phyloP scores from a whole-genome alignment of 345 rosid species.

The Xanthoceras sorbifolium region DNA sequence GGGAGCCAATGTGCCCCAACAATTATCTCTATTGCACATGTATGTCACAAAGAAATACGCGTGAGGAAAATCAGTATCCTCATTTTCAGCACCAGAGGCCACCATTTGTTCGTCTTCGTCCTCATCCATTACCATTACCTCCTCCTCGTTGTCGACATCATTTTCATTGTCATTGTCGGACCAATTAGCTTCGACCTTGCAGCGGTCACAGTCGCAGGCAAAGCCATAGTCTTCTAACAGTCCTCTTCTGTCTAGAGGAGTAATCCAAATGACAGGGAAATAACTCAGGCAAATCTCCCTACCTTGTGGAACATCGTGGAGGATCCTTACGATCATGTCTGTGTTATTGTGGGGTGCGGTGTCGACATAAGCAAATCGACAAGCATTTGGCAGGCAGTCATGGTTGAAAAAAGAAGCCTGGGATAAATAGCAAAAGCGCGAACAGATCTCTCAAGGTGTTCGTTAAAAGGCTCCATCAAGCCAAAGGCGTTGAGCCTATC shows the following conservation, averaged over 20 bases:
- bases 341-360: conserved; percentile 42
- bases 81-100: conserved; percentile 24
- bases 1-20: conserved; percentile 85
- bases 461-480: conserved; percentile 67
- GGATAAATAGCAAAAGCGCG: conserved; percentile 83
- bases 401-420: conserved; percentile 76
- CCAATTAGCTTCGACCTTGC: conserved; percentile 91
- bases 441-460: conserved; percentile 48
- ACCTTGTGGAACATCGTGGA: conserved; percentile 80
- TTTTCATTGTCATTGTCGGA: conserved; percentile 57
- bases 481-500: conserved; percentile 86
- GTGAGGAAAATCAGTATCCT: conserved; percentile 60
- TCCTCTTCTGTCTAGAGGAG: conserved; percentile 57
- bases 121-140: conserved; percentile 41
- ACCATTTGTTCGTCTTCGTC: conserved; percentile 41
- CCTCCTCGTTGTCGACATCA: conserved; percentile 36
- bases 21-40: conserved; percentile 66
- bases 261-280: conserved; percentile 78
- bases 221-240: conserved; percentile 81
- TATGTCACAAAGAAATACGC: conserved; percentile 80
- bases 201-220: conserved; percentile 74
- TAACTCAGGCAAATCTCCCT: conserved; percentile 92
- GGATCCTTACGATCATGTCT: conserved; percentile 72
- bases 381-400: conserved; percentile 97
- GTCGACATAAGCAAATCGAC: conserved; percentile 85